Conservation (phyloP, 495 filamentous ascomycete genomes). For the Penicillium desertorum region DNA sequence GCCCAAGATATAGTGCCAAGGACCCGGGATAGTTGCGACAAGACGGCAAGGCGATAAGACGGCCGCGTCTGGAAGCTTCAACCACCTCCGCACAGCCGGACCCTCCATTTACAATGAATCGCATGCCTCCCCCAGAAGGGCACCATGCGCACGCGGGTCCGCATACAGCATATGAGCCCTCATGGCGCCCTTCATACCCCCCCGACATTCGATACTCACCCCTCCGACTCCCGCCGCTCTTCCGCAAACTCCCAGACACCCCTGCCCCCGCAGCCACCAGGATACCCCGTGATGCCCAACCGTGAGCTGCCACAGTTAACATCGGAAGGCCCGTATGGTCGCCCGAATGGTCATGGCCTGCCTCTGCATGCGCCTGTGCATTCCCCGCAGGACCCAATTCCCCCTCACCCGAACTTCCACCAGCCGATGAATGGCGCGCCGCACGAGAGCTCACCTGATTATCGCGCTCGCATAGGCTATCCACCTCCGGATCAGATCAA, state of each 20-base stretch:
- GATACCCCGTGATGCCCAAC: conserved; percentile 34
- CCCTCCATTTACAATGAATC: conserved; percentile 32
- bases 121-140: conserved; percentile 36
- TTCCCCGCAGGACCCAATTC: conserved; percentile 27
- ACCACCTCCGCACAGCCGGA: conserved; percentile 13
- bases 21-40: conserved; percentile 2
- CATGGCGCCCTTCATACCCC: conserved; percentile 40
- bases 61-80: background rate
- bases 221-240: conserved; percentile 35
- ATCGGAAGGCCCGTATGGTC: conserved; percentile 38
- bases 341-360: conserved; percentile 35
- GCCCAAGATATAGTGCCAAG: background rate
- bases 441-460: conserved; percentile 41
- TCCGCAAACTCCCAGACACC: conserved; percentile 33
- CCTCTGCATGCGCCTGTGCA: conserved; percentile 36
- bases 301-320: conserved; percentile 46
- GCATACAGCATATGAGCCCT: conserved; percentile 35
- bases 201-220: conserved; percentile 33
- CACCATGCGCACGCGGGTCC: conserved; percentile 28
- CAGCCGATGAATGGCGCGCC: conserved; percentile 38
- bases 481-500: conserved; percentile 30
- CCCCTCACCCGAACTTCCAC: conserved; percentile 32
- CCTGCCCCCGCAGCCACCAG: conserved; percentile 26
- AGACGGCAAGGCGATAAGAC: background rate
- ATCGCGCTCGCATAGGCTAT: conserved; percentile 38